Conservation (phyloP, 352 stramenopile species). For the Globisporangium rhizosaccharum region DNA sequence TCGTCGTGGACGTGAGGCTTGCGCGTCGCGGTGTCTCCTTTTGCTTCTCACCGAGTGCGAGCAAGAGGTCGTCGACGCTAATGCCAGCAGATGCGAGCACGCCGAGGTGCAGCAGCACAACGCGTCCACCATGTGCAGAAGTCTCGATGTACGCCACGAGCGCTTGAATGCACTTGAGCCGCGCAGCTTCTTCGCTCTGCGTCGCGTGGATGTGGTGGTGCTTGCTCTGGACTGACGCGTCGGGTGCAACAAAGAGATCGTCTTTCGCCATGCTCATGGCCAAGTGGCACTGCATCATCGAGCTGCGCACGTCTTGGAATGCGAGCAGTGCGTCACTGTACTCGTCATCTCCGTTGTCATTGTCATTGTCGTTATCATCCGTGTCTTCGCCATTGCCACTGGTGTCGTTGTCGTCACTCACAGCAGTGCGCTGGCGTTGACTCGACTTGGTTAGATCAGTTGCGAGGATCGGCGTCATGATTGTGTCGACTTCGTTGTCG, state of each 20-base stretch:
- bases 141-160: conserved; percentile 54
- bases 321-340: conserved; percentile 53
- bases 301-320: conserved; percentile 57
- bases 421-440: background rate
- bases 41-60: conserved; percentile 51
- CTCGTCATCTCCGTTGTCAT: conserved; percentile 17
- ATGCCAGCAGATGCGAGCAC: conserved; percentile 37
- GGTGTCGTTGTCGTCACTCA: background rate
- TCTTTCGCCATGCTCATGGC: conserved; percentile 35
- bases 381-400: conserved; percentile 11
- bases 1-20: conserved; percentile 11
- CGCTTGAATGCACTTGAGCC: conserved; percentile 29
- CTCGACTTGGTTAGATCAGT: no score
- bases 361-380: conserved; percentile 9
- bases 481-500: conserved; percentile 7
- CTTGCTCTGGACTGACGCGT: conserved; percentile 11
- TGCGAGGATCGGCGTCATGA: no score
- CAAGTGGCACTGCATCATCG: conserved; percentile 53
- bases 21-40: conserved; percentile 25
- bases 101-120: conserved; percentile 58
- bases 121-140: conserved; percentile 36
- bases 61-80: conserved; percentile 46
- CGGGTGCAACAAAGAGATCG: conserved; percentile 18
- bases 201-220: conserved; percentile 26
- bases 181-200: conserved; percentile 29